These are phyloP conservation scores for Penicillium sp. DNA, from an alignment of 2,329 filamentous ascomycete species.

Conservation along the genomic window DNA sequence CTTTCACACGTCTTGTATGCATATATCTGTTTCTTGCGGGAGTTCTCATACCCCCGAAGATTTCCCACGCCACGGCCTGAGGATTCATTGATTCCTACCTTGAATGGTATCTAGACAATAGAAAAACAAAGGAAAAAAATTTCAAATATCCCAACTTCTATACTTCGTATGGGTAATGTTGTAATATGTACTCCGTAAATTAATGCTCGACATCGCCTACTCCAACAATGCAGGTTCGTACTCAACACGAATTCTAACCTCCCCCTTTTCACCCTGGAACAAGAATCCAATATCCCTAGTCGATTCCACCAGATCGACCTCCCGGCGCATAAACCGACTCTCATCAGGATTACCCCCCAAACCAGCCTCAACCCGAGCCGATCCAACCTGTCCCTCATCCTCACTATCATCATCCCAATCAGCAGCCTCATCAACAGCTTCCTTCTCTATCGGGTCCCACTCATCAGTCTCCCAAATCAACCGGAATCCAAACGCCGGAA, in stretches of 20 bases:
- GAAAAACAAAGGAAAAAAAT: neutral
- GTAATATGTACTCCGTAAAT: no score
- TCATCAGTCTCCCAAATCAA: constrained; percentile 90
- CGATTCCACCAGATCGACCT: constrained; percentile 77
- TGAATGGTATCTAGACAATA: neutral
- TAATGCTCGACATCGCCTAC: neutral
- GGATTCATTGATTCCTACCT: neutral
- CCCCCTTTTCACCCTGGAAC: constrained; percentile 65
- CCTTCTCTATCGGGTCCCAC: constrained; percentile 74
- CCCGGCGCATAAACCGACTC: constrained; percentile 71
- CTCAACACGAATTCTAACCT: constrained; percentile 73
- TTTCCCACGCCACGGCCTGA: constrained; percentile 1
- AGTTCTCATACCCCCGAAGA: constrained; percentile 19
- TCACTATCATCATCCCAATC: constrained; percentile 49
- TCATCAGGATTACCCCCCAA: constrained; percentile 21
- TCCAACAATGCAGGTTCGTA: neutral
- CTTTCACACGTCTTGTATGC: constrained; percentile 16
- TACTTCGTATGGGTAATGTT: no score
- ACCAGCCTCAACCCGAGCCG: constrained; percentile 17
- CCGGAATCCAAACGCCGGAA: constrained; percentile 64
- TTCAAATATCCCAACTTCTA: neutral
- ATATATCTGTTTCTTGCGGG: constrained; percentile 17
- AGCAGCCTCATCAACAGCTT: constrained; percentile 58
- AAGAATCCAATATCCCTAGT: constrained; percentile 81
- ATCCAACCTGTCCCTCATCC: constrained; percentile 18